Conservation (phyloP, 345 rosid species). For the Citrus hindsii region DNA sequence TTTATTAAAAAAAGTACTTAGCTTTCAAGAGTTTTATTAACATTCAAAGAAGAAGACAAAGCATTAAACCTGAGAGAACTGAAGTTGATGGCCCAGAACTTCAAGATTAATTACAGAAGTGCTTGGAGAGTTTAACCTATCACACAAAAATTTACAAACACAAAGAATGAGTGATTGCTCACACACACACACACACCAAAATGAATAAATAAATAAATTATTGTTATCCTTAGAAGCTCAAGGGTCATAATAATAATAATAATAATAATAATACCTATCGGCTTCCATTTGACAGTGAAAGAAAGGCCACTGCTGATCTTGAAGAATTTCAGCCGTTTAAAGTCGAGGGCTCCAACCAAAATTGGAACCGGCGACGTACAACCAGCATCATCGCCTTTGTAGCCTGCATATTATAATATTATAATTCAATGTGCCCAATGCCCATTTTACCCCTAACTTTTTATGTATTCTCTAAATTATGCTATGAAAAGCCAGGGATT, state of each 20-base stretch:
- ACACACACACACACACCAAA: too few species aligned
- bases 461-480: too few species aligned
- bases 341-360: neutral
- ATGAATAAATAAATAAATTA: neutral
- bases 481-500: neutral
- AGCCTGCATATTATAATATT: too few species aligned
- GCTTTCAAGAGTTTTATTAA: neutral
- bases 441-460: too few species aligned
- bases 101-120: slow-evolving; percentile 62
- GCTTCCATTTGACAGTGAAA: slow-evolving; percentile 13
- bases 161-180: neutral
- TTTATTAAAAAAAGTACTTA: neutral
- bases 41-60: neutral
- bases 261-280: slow-evolving; percentile 9
- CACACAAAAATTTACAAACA: neutral
- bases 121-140: slow-evolving; percentile 82
- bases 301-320: neutral
- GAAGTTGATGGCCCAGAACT: slow-evolving; percentile 67
- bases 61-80: slow-evolving; percentile 66
- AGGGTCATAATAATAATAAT: neutral
- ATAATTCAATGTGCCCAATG: too few species aligned
- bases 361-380: neutral
- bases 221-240: neutral
- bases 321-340: neutral
- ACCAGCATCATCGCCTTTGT: too few species aligned